A percentile compares a stretch with the other conserved stretches of the same genome.
Evolutionary conservation across 225 moss, liverwort and hornwort genomes (phyloP).

Genomic region (Bryum argenteum): DNA sequence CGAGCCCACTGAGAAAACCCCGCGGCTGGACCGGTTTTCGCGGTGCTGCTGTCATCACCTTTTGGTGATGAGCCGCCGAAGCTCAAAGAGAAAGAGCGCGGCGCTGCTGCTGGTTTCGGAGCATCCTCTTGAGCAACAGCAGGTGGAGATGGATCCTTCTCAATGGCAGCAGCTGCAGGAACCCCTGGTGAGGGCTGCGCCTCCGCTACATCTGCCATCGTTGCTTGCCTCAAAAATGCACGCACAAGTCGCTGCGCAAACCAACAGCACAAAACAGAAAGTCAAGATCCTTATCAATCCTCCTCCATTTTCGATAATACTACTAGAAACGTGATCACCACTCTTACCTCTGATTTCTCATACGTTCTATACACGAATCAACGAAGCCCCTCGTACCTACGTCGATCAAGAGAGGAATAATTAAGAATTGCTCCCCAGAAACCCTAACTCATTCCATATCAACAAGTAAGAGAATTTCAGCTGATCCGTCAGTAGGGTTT

Average conservation of each 20-base stretch:
- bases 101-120: constrained; percentile 27
- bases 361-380: not conserved
- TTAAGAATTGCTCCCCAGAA: constrained; percentile 24
- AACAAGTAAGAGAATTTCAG: not conserved
- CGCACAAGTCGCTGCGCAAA: constrained; percentile 19
- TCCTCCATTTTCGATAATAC: not conserved
- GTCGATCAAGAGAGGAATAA: not conserved
- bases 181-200: constrained; percentile 36
- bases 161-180: constrained; percentile 24
- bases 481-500: constrained; percentile 21
- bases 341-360: constrained; percentile 30
- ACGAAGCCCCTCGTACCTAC: constrained; percentile 7
- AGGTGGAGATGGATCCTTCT: constrained; percentile 30
- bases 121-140: constrained; percentile 10
- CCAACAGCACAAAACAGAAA: not conserved
- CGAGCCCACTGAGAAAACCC: constrained; percentile 70
- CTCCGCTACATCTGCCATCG: constrained; percentile 42
- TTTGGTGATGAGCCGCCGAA: constrained; percentile 35
- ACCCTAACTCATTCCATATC: not conserved
- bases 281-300: not conserved
- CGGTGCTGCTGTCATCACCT: not conserved
- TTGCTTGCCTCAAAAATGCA: constrained; percentile 20
- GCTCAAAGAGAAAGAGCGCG: constrained; percentile 43
- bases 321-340: not conserved
- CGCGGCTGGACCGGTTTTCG: constrained; percentile 34